Base-by-base conservation (phyloP, 2,329 filamentous ascomycete species). In the Cercospora zeina region DNA sequence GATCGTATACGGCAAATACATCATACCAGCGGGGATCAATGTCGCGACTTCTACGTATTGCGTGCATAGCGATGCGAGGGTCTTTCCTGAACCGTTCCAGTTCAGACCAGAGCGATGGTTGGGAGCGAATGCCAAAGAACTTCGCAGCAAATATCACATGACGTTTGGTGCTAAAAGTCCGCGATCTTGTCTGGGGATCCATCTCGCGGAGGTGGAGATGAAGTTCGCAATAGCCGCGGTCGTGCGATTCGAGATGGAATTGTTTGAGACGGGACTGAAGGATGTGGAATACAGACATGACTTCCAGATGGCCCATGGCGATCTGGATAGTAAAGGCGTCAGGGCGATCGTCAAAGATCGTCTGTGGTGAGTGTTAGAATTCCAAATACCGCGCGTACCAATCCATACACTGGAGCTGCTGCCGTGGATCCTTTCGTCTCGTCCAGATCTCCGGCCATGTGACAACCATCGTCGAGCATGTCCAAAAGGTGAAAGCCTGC, bases 121-220 rank as follows among this genome's bases (percentile, higher is more conserved):
- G 9, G 39, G 45, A 19, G 11, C 60, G 54, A 9, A 47, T 24
- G 27, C 37, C 31, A 62, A 62, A 30, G 60, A 62, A 7, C 47
- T 57, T 14, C 58, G 74, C 34, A 42, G 34, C 27, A 71, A 74
- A 7, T 67, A 70, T 21, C 73, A 69, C 63, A 70, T 74, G 11
- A 69, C 74, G 3, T 68, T 73, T 6, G 75, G 75, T 60, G 71
- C 69, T 1, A 67, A 69, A 5, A 74, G 73, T 21, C 51, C 54
- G 6, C 19, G 71, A 69, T 16, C 68, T 68, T 61, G 73, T 68
- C 63, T 76, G 66, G 62, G 63, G 67, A 31, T 72, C 70, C 31
- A 74, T 69, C 54, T 77, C 8, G 75, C 75, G 4, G 73, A 73
- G 69, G 69, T 70, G 14, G 74, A 76, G 59, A 59, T 76, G 14